Evolutionary conservation across 2,329 filamentous ascomycete species (phyloP), one percentile per base, ranked within the genome.

Genomic region (Colletotrichum australisinense): DNA sequence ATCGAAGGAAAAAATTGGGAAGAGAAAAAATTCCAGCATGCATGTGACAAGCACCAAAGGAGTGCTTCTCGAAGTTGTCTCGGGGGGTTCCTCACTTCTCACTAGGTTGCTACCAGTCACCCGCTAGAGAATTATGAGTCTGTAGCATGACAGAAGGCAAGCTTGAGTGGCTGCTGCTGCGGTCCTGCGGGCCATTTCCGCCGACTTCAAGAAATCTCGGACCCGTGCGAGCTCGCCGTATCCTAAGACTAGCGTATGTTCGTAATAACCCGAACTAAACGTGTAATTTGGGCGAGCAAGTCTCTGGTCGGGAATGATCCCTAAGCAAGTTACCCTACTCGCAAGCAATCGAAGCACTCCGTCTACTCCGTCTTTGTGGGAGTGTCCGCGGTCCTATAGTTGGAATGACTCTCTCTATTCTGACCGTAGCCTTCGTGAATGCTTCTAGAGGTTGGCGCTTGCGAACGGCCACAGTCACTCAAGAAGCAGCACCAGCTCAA

Each of bases 31-130:
- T 35, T n/a, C 42, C 11, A 38, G 56, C 26, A 42, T 57, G 67
- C 67, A 70, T 73, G 70, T 73, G 70, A 73, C 16, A 65, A 60
- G 49, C 53, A 65, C 32, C 12, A n/a, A 22, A 55, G 46, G 42
- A 49, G 53, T 42, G 28, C 53, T n/a, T 28, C 35, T 52, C 63
- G 24, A 63, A 49, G 52, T 49, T 19, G 49, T 16, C n/a, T 57
- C 56, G 14, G 16, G 14, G 16, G 16, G 9, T 24, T n/a, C 52
- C 28, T 28, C 42, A 9, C 16, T 30, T 14, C 52, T 38, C 32
- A n/a, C 24, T 55, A 53, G 46, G 16, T 66, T 49, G 22, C 46
- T 53, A 49, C 16, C 42, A 49, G 42, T 49, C 42, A 49, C 7
- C 42, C 42, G 38, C 42, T 56, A 60, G 9, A 30, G 56, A 59